Evolutionary conservation across 139 green algal genomes (phyloP), one percentile per base, ranked within the genome.

Genomic region (Edaphochlamys debaryana): DNA sequence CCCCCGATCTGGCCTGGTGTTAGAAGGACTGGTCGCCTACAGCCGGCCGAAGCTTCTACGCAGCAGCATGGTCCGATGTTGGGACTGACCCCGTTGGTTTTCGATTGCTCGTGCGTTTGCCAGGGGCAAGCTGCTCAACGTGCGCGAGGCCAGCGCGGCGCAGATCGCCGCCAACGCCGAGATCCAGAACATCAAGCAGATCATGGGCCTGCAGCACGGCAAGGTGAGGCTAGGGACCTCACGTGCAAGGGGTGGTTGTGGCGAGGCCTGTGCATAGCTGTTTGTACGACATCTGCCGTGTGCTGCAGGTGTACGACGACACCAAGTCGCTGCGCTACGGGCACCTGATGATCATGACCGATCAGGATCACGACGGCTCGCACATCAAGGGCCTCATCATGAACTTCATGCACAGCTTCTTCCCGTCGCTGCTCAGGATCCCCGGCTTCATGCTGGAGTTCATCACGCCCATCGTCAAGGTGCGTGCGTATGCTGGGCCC

Each of bases 331-430:
- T 99, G 89, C 94, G 98, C 8, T 99, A 99, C 82, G 98, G 98
- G 4, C 94, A 98, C 88, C 91, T 99, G 13, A 99, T 99, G 98
- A 99, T 99, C 87, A 99, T 99, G 98, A 99, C 98, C 0, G 98
- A 99, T 86, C 97, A 99, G 94, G 98, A 99, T 83, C 96, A 99
- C 74, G 98, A 99, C 86, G 98, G 98, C 64, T 98, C 91, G 5
- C 98, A 99, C 93, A 99, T 99, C 93, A 99, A 99, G 92, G 98
- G 98, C 48, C 95, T 99, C 19, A 98, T 99, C 89, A 99, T 99
- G 95, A 99, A 99, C 93, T 99, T 98, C 91, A 87, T 99, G 63
- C 97, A 99, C 92, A 91, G 92, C 78, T 99, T 98, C 92, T 99
- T 98, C 92, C 97, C 98, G 37, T 96, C 94, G 15, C 92, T 99